These are phyloP conservation scores for Penstemon barbatus DNA, from an alignment of 257 asterid species.

Conservation along the genomic window DNA sequence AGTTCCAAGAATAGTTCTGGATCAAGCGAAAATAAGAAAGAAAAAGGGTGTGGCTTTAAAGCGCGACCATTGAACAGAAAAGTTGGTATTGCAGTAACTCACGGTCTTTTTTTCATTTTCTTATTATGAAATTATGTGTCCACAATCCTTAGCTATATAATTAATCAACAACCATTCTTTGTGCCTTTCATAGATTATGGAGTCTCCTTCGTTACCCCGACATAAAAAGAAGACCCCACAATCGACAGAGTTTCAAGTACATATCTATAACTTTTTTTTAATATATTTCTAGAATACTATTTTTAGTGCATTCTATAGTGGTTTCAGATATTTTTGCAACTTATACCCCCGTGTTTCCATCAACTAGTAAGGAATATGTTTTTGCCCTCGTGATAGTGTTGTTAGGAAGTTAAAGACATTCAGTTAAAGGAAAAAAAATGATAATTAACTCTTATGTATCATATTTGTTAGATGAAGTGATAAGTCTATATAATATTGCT, in stretches of 20 bases:
- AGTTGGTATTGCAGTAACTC: slow-evolving; percentile 44
- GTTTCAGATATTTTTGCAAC: no score
- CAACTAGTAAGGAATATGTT: no score
- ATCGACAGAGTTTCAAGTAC: slow-evolving; percentile 59
- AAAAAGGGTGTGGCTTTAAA: slow-evolving; percentile 31
- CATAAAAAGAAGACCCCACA: slow-evolving; percentile 45
- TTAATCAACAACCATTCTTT: not conserved
- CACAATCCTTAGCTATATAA: not conserved
- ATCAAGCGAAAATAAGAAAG: slow-evolving; percentile 49
- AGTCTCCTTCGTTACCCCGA: slow-evolving; percentile 37
- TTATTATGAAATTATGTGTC: not conserved
- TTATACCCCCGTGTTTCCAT: no score
- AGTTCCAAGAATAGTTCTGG: slow-evolving; percentile 58
- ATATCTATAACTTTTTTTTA: slow-evolving; percentile 5
- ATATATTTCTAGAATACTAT: not conserved
- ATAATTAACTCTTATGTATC: no score
- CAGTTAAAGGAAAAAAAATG: no score
- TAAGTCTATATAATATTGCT: no score
- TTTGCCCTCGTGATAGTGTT: no score
- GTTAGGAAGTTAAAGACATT: no score
- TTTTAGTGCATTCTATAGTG: not conserved
- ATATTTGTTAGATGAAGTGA: no score
- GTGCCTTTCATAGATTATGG: slow-evolving; percentile 38
- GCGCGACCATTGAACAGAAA: slow-evolving; percentile 54
- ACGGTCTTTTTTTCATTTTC: no score